Evolutionary conservation across 2,329 filamentous ascomycete genomes (phyloP).

Genomic region (Colletotrichum liaoningense): DNA sequence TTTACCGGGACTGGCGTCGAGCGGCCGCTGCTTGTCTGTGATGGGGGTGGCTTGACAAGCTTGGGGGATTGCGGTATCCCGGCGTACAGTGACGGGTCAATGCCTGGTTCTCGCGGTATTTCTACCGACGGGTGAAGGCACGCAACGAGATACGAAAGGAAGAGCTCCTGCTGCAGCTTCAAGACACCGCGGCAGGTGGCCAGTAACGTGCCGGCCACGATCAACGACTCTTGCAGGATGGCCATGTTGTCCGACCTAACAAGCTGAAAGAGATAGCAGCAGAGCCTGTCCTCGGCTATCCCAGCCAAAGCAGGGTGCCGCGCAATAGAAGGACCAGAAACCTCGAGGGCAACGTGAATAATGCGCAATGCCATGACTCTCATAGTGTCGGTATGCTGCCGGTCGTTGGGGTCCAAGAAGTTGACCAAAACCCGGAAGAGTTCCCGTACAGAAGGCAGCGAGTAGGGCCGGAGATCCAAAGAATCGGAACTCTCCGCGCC

Average conservation of each 20-base stretch:
- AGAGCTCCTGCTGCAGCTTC: constrained; percentile 96
- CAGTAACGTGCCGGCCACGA: constrained; percentile 90
- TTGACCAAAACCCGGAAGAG: constrained; percentile 94
- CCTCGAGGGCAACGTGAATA: constrained; percentile 96
- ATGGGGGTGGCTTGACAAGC: constrained; percentile 80
- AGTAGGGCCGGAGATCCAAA: constrained; percentile 84
- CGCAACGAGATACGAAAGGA: constrained; percentile 91
- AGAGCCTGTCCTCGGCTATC: constrained; percentile 92
- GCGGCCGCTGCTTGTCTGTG: constrained; percentile 81
- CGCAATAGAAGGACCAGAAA: constrained; percentile 94
- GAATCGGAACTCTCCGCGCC: constrained; percentile 56
- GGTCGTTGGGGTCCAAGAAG: constrained; percentile 92
- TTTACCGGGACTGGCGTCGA: constrained; percentile 92
- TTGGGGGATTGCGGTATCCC: constrained; percentile 94
- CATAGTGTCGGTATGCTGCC: constrained; percentile 93
- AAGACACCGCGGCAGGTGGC: constrained; percentile 91
- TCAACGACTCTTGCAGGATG: constrained; percentile 90
- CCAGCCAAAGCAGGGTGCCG: constrained; percentile 88
- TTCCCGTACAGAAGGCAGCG: constrained; percentile 92
- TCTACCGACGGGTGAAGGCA: constrained; percentile 95
- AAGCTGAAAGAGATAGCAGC: constrained; percentile 94
- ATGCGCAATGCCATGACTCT: constrained; percentile 97
- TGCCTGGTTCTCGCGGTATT: constrained; percentile 89
- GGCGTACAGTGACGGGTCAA: constrained; percentile 91
- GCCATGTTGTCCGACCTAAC: constrained; percentile 97